phyloP scores from a whole-genome alignment of 2,329 filamentous ascomycete genomes.

The Paecilomyces sp. region DNA sequence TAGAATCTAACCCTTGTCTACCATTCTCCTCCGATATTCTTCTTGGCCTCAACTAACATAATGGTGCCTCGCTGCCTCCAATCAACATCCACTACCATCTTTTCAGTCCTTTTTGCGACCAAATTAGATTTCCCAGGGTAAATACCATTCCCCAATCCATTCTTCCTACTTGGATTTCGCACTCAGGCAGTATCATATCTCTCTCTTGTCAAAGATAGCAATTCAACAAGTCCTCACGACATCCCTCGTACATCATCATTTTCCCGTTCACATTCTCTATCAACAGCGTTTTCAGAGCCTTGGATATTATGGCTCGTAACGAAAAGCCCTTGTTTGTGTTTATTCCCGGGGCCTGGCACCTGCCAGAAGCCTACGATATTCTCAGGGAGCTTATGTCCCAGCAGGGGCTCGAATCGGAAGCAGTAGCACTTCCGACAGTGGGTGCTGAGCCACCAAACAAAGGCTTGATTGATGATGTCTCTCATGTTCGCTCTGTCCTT shows the following conservation, averaged over 20 bases:
- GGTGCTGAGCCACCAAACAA: slow-evolving; percentile 17
- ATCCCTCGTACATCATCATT: not conserved
- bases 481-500: slow-evolving; percentile 19
- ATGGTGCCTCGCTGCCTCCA: not conserved
- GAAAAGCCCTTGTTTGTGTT: slow-evolving; percentile 16
- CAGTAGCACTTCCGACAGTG: slow-evolving; percentile 16
- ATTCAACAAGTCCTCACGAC: not conserved
- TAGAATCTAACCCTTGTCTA: not conserved
- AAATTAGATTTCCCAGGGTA: not conserved
- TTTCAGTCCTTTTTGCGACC: not conserved
- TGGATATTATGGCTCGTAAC: not conserved
- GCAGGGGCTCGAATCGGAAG: slow-evolving; percentile 22
- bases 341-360: slow-evolving; percentile 35
- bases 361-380: slow-evolving; percentile 21
- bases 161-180: not conserved
- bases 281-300: not conserved
- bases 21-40: not conserved
- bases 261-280: not conserved
- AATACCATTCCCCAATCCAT: too few species aligned
- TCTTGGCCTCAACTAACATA: not conserved
- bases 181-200: not conserved
- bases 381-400: slow-evolving; percentile 19
- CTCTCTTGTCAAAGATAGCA: not conserved
- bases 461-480: slow-evolving; percentile 25
- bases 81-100: not conserved